These are phyloP conservation scores for Rhodofomes roseus DNA, from an alignment of 1,284 basidiomycete genomes.

Conservation along the genomic window DNA sequence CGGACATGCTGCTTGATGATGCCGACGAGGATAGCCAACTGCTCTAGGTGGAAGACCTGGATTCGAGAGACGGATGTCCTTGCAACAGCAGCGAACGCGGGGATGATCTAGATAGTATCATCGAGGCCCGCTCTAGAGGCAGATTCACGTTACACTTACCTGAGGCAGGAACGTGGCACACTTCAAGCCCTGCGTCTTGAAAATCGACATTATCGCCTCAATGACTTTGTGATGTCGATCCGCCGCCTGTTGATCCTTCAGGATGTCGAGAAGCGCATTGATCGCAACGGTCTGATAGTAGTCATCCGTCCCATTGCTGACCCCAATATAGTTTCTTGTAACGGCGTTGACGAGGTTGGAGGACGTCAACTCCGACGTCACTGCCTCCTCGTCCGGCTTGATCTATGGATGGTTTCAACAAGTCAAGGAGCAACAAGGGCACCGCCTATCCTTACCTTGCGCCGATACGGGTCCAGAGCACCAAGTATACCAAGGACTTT, in stretches of 20 bases:
- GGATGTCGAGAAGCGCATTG: constrained; percentile 82
- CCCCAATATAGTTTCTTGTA: constrained; percentile 25
- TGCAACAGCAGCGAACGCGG: constrained; percentile 91
- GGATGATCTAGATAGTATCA: constrained; percentile 72
- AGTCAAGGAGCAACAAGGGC: background rate
- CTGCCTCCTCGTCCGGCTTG: constrained; percentile 74
- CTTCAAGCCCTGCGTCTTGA: constrained; percentile 96
- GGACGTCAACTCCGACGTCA: constrained; percentile 55
- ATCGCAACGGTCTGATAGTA: constrained; percentile 98
- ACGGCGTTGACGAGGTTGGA: constrained; percentile 55
- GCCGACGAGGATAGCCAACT: constrained; percentile 92
- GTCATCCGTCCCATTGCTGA: constrained; percentile 74
- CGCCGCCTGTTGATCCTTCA: constrained; percentile 86
- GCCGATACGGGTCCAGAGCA: constrained; percentile 95
- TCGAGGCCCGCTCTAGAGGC: constrained; percentile 1
- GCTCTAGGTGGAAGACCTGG: constrained; percentile 95
- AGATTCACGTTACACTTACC: constrained; percentile 39
- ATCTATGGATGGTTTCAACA: constrained; percentile 36
- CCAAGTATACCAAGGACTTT: constrained; percentile 96
- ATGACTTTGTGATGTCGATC: constrained; percentile 92
- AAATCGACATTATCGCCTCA: constrained; percentile 99
- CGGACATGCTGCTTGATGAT: constrained; percentile 99
- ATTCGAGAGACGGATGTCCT: constrained; percentile 77
- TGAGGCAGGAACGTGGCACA: constrained; percentile 95
- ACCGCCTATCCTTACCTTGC: constrained; percentile 58